Evolutionary conservation across 495 filamentous ascomycete species (phyloP), one percentile per base, ranked within the genome.

Genomic region (Astrothelium subdiscretum): DNA sequence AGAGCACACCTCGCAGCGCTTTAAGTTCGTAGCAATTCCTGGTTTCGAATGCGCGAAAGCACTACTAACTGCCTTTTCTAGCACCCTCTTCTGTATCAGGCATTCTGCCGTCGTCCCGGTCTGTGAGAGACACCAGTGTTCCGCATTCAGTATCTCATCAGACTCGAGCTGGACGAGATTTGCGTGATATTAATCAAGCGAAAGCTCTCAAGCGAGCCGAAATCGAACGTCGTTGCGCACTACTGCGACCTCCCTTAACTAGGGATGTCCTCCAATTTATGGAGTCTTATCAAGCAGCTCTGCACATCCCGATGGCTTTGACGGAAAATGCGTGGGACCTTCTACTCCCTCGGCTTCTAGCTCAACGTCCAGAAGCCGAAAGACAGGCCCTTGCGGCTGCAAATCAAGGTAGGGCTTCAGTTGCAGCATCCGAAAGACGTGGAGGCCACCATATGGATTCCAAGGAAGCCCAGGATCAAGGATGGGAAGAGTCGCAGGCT

Each of bases 401-500:
- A 71, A 65, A 70, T 68, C 57, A 75, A 73, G 65, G 75, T 76
- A 60, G 72, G 74, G 31, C 70, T 69, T 8, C 74, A 65, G 78
- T 82, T 63, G 65, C 72, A 3, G 78, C 69, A 59, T 68, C 72
- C 3, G 31, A 63, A 10, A 83, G 81, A 70, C 81, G 85, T 62
- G 75, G 48, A 29, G 11, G 11, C 6, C 48, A 54, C 20, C 26
- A 54, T 54, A 5, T 29, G 48, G 48, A 54, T 29, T 54, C 77
- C 22, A 83, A 83, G 65, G 85, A 88, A 59, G 72, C 79, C 20
- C 67, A 81, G 44, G 85, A 87, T 64, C 77, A 80, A 54, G 76
- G 82, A 54, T 89, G 85, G 84, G 87, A 90, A 63, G 80, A 82
- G n/a, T 69, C 77, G 11, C 87, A 90, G 66, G 75, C 77, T 20